Base-by-base conservation (phyloP, 176 grass and related monocot species). In the Olyra latifolia region DNA sequence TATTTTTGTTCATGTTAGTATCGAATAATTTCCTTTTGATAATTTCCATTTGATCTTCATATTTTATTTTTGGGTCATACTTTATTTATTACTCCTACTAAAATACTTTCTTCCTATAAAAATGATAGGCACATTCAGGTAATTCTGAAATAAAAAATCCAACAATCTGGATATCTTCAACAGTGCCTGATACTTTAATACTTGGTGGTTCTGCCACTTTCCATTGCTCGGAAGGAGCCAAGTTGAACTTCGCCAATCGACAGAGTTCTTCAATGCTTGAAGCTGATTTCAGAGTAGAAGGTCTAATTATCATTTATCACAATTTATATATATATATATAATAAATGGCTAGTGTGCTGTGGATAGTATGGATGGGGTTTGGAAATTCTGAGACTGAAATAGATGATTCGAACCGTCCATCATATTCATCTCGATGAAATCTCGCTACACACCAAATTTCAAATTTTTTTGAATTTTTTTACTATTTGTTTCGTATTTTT, bases 261-360 rank as follows among this genome's bases (percentile, higher is more conserved):
- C 95, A 98, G 44, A 98, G 92, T 90, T 91, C 87, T 64, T 92
- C 78, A 66, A 94, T 92, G 83, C 95, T 98, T 66, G 95, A 98
- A 85, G 95, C 80, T 66, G 92, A 98, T 78, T 85, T 83, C 53
- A 87, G 80, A 78, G 83, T 93, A 72, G 92, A 98, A 85, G 92
- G 95, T 94, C 61, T 75, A 77, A 49, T 45, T 80, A 39, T 27
- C 32, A 69, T 11, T 45, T 82, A 39, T 27, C 32, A 69, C 15
- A 73, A 71, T 85, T 32, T 63, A 62, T 43, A 73, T 2, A 65
- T 74, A 52, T 68, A 10, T 79, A 87, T 70, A 39, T 16, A 78
- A n/a, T n/a, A n/a, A n/a, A n/a, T n/a, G n/a, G n/a, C n/a, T n/a
- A n/a, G n/a, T n/a, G n/a, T n/a, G n/a, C n/a, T n/a, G n/a, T n/a